Percentiles rank a stretch among this genome's conserved stretches.
phyloP scores from a whole-genome alignment of 768 basidiomycete genomes.

The Chiua virens region DNA sequence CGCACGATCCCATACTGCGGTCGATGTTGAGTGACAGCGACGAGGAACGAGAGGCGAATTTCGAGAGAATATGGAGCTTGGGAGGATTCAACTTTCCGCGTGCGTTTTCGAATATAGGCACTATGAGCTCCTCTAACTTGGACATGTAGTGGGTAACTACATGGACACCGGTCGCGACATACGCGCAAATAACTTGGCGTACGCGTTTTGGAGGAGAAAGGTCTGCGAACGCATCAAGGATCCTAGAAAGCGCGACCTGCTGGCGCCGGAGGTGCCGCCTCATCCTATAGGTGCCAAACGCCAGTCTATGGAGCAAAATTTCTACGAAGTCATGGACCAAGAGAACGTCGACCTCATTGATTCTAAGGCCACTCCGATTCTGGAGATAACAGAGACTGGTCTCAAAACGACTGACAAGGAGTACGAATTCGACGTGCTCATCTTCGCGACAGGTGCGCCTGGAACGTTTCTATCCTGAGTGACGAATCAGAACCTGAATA shows the following conservation, averaged over 20 bases:
- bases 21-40: constrained; percentile 1
- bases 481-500: neutral
- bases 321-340: constrained; percentile 14
- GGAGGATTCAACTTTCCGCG: constrained; percentile 8
- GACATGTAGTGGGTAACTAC: constrained; percentile 4
- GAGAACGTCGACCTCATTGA: constrained; percentile 18
- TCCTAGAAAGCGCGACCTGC: constrained; percentile 7
- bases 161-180: neutral
- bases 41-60: constrained; percentile 7
- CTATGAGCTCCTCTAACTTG: neutral
- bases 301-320: constrained; percentile 7
- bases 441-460: constrained; percentile 17
- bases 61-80: constrained; percentile 9
- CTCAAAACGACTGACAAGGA: constrained; percentile 6
- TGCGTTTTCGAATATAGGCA: neutral
- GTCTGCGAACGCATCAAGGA: constrained; percentile 14
- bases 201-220: constrained; percentile 15
- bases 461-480: no score
- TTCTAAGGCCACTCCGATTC: constrained; percentile 2
- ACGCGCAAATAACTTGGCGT: neutral
- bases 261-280: constrained; percentile 12
- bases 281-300: constrained; percentile 12
- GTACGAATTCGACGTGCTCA: constrained; percentile 6
- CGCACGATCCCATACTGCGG: neutral
- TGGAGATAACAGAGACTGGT: constrained; percentile 8